Conservation (phyloP, 441 rosid species). For the Populus tomentosa region DNA sequence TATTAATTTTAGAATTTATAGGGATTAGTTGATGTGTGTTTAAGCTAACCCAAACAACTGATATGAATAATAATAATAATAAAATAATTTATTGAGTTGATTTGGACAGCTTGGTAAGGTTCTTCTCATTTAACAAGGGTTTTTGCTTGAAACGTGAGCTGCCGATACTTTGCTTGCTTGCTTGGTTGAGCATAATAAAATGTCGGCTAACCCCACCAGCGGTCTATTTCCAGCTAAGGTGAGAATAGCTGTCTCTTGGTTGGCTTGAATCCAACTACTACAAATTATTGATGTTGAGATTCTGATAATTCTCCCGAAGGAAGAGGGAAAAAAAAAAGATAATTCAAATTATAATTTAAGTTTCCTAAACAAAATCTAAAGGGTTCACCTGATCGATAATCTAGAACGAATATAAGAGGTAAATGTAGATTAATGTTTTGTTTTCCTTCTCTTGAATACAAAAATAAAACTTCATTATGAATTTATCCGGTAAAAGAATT, state of each 20-base stretch:
- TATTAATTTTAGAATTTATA: no score
- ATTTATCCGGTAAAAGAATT: no score
- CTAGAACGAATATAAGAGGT: not conserved
- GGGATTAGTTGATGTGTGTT: no score
- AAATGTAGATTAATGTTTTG: no score
- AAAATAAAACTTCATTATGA: not conserved
- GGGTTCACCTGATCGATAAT: not conserved
- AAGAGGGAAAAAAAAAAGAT: no score
- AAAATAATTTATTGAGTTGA: no score
- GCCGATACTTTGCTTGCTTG: not conserved
- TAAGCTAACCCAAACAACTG: no score
- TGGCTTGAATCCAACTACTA: conserved; percentile 9
- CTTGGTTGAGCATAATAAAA: not conserved
- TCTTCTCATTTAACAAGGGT: not conserved
- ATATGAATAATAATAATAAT: no score
- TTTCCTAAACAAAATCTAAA: not conserved
- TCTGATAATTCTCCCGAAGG: not conserved
- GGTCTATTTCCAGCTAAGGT: conserved; percentile 16
- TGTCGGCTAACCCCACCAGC: conserved; percentile 15
- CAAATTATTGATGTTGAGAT: no score
- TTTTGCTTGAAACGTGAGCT: not conserved
- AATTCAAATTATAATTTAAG: not conserved
- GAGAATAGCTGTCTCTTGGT: conserved; percentile 17
- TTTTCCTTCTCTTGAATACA: no score
- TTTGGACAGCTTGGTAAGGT: no score